Conservation (phyloP, 2,329 filamentous ascomycete species). For the Fusarium poae region DNA sequence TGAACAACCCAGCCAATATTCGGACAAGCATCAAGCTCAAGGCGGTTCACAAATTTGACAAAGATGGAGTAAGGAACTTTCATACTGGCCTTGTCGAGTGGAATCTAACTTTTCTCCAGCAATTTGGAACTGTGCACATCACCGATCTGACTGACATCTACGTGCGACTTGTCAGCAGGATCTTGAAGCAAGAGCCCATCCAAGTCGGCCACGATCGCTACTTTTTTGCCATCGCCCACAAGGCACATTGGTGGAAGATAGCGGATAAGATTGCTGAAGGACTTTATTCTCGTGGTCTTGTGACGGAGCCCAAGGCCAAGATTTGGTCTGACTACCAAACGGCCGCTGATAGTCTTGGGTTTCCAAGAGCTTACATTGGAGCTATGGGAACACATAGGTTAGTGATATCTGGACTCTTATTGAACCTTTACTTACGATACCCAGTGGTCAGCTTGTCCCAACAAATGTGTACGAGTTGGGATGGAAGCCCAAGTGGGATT, state of each 20-base stretch:
- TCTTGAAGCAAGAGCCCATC: constrained; percentile 47
- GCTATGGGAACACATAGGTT: constrained; percentile 31
- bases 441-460: constrained; percentile 14
- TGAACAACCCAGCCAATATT: constrained; percentile 51
- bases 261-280: constrained; percentile 47
- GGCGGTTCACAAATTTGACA: constrained; percentile 52
- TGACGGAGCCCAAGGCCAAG: constrained; percentile 41
- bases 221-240: constrained; percentile 52
- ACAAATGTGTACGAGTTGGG: constrained; percentile 20
- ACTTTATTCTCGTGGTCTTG: constrained; percentile 50
- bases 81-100: fast-evolving
- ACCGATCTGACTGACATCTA: constrained; percentile 52
- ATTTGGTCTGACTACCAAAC: constrained; percentile 52
- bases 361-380: constrained; percentile 44
- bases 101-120: constrained; percentile 33
- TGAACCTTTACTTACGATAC: background rate
- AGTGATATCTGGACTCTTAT: background rate
- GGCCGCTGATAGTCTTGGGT: constrained; percentile 50
- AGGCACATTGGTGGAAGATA: constrained; percentile 48
- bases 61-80: constrained; percentile 48
- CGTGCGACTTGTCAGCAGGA: constrained; percentile 46
- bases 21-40: constrained; percentile 49
- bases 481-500: constrained; percentile 30
- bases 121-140: constrained; percentile 48
- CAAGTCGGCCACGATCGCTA: constrained; percentile 52